These are phyloP conservation scores for barley (Hordeum vulgare) DNA, from an alignment of 176 grass and related monocot species.

Conservation along the genomic window MorexV3_pseudomolecules_assembly NC_058524.1:621379288-621379787, in stretches of 20 bases:
- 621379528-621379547: background rate
- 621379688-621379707: slow-evolving; percentile 93
- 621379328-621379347: no score
- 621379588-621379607: background rate
- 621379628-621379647: slow-evolving; percentile 99
- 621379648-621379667: slow-evolving; percentile 86
- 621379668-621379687: slow-evolving; percentile 87
- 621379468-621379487: background rate
- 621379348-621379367: background rate
- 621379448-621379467: background rate
- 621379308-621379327: background rate
- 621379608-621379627: slow-evolving; percentile 54
- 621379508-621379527: background rate
- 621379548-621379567: background rate
- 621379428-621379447: background rate
- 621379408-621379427: background rate
- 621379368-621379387: background rate
- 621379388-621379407: background rate
- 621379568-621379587: background rate
- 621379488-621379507: background rate
- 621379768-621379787: slow-evolving; percentile 11
- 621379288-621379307: background rate
- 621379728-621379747: background rate
- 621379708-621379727: slow-evolving; percentile 40
- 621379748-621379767: background rate